These are phyloP conservation scores for Nicotiana obtusifolia DNA, from an alignment of 257 asterid species.

Conservation along the genomic window DNA sequence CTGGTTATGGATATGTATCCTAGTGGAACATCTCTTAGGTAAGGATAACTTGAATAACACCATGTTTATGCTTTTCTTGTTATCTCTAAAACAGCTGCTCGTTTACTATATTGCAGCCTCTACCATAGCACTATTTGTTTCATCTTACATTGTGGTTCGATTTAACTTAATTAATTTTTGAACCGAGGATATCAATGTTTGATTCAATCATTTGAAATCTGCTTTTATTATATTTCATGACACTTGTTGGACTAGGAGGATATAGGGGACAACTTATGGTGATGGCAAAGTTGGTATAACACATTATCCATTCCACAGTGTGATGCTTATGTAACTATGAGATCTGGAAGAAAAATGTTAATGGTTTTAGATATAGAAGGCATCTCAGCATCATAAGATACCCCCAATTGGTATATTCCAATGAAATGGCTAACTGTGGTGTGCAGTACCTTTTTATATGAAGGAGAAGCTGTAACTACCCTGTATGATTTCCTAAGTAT, in stretches of 20 bases:
- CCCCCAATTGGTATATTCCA: background rate
- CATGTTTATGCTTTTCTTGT: background rate
- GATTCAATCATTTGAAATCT: background rate
- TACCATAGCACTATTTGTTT: background rate
- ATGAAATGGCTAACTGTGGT: background rate
- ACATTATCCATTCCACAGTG: background rate
- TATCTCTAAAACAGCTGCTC: background rate
- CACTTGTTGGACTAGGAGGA: background rate
- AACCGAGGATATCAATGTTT: background rate
- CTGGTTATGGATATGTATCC: constrained; percentile 85
- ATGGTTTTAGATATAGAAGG: background rate
- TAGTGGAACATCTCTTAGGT: constrained; percentile 65
- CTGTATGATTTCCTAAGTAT: background rate
- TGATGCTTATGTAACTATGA: background rate
- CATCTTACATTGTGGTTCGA: background rate
- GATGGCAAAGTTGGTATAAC: background rate
- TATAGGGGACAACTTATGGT: background rate
- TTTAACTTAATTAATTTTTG: background rate
- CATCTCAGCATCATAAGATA: background rate
- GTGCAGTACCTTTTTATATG: background rate
- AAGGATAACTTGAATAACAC: background rate
- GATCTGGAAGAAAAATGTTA: background rate
- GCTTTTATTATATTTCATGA: background rate
- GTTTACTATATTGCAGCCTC: background rate
- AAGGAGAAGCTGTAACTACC: background rate